These are phyloP conservation scores for Fusarium illudens DNA, from an alignment of 2,329 filamentous ascomycete species.

Conservation along the genomic window DNA sequence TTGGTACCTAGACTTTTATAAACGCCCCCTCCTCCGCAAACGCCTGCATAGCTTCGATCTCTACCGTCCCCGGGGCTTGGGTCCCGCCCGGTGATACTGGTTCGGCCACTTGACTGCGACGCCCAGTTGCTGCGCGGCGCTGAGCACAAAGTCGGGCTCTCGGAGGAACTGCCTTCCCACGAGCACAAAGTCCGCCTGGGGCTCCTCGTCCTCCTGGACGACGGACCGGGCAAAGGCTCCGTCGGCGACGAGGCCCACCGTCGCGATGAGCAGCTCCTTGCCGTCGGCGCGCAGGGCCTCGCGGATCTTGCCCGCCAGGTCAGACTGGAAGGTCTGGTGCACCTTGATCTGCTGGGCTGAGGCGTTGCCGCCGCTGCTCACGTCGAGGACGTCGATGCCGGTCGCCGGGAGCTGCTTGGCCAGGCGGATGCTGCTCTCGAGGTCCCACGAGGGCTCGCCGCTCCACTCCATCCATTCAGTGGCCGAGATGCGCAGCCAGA, in stretches of 20 bases:
- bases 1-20: neutral
- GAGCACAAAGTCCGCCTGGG: conserved; percentile 74
- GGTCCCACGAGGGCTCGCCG: conserved; percentile 66
- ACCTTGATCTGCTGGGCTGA: conserved; percentile 66
- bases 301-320: conserved; percentile 76
- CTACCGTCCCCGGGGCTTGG: conserved; percentile 13
- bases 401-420: conserved; percentile 68
- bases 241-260: conserved; percentile 77
- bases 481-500: conserved; percentile 67
- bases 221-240: conserved; percentile 71
- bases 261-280: conserved; percentile 69
- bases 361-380: conserved; percentile 79
- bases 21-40: neutral
- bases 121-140: conserved; percentile 75
- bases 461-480: conserved; percentile 69
- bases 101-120: conserved; percentile 76
- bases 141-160: conserved; percentile 81
- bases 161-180: conserved; percentile 81
- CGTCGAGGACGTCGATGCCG: conserved; percentile 85
- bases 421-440: conserved; percentile 62
- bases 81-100: conserved; percentile 60
- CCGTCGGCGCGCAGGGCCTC: conserved; percentile 63
- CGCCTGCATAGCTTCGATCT: neutral
- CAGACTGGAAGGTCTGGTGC: conserved; percentile 76
- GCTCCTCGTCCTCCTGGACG: conserved; percentile 57